Base-by-base conservation (phyloP, 192 early-diverging fungal genomes). In the Lobosporangium transversale region DNA sequence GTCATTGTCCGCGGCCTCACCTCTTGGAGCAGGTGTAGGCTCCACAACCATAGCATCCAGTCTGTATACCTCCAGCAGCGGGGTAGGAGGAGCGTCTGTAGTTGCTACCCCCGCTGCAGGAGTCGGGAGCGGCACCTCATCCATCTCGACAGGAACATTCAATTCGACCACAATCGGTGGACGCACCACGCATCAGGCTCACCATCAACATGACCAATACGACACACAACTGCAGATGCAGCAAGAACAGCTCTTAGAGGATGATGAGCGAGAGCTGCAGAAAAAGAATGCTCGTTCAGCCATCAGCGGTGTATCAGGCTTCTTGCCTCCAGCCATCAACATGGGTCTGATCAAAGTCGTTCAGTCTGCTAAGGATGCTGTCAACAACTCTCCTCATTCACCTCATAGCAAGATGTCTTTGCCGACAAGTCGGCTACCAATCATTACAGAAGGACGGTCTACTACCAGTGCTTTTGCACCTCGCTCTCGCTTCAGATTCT, bases 211-310 rank as follows among this genome's bases (percentile, higher is more conserved):
- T 15, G 40, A 61, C n/a, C 36, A 58, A 1, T 37, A 53, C 47
- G 44, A 58, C 3, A 33, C 40, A 7, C 52, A 49, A 50, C 44
- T 35, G 14, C 56, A 65, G 24, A 57, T 60, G 2, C 53, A 71
- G 11, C 57, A 55, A 12, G 62, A 67, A 24, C 59, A 56, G 26
- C 31, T 53, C 6, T 65, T 67, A 18, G 36, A 62, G 35, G 63
- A 55, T 45, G 53, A 76, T 17, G 73, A 67, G 37, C 43, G 47
- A 14, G 73, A 76, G 18, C 2, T 42, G 12, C 73, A 76, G 24
- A 76, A 76, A 32, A 66, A 62, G 73, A 76, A 67, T 26, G 43
- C 73, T 18, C 53, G 73, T 45, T 62, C 73, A 6, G 64, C 56
- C 5, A 45, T 67, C 30, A 53, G 45, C 12, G 36, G 70, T 18